Conservation (phyloP, 768 basidiomycete species). For the Leucocoprinus leucothites region DNA sequence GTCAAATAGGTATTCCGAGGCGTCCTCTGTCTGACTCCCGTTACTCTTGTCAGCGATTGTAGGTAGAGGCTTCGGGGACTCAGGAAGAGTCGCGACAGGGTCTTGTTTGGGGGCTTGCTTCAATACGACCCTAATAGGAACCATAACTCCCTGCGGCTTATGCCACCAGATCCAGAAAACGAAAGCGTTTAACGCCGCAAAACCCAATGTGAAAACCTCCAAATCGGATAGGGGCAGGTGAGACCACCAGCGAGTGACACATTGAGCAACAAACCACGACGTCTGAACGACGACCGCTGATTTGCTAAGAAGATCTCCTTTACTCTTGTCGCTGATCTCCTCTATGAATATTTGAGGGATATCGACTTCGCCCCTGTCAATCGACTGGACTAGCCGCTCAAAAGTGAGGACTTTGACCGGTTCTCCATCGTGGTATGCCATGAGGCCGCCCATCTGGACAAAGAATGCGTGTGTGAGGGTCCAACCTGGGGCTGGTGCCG, state of each 20-base stretch:
- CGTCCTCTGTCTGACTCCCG: no score
- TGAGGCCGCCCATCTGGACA: conserved; percentile 2
- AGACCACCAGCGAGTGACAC: background rate
- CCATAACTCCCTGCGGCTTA: background rate
- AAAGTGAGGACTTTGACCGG: background rate
- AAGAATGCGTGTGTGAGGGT: background rate
- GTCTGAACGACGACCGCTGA: background rate
- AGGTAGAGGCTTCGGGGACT: background rate
- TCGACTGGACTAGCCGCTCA: background rate
- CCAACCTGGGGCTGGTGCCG: background rate
- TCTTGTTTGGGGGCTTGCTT: no score
- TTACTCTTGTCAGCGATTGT: no score
- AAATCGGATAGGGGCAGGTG: background rate
- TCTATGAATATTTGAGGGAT: background rate
- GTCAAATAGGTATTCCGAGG: no score
- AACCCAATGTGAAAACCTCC: background rate
- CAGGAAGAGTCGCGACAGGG: no score
- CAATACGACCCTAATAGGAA: background rate
- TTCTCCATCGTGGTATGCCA: background rate
- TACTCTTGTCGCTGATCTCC: background rate
- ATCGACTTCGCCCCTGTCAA: background rate
- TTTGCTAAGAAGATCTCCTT: background rate
- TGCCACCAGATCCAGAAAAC: background rate
- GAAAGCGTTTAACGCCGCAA: background rate
- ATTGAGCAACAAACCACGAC: background rate